Evolutionary conservation across 2,329 filamentous ascomycete genomes (phyloP).

Genomic region (Xylariaceae sp.): DNA sequence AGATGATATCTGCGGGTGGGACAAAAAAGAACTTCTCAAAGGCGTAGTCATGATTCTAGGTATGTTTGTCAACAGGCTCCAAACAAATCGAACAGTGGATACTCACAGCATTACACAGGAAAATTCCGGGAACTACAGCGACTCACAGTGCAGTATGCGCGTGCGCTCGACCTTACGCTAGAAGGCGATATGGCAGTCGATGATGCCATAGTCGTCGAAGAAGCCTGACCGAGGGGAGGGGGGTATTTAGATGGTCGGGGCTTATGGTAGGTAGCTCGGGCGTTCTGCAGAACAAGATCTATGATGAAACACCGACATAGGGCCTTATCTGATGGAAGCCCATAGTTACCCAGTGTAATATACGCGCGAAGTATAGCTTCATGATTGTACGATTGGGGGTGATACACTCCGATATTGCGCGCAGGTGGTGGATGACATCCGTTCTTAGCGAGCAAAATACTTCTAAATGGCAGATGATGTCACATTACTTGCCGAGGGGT

Average conservation of each 20-base stretch:
- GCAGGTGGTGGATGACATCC: constrained; percentile 1
- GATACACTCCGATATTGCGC: background rate
- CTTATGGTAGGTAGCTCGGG: constrained; percentile 10
- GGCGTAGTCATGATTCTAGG: constrained; percentile 90
- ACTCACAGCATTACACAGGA: constrained; percentile 47
- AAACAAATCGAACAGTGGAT: constrained; percentile 2
- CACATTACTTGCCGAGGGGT: background rate
- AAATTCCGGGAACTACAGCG: constrained; percentile 95
- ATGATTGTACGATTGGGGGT: constrained; percentile 9
- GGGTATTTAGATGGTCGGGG: background rate
- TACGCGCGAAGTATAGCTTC: constrained; percentile 9
- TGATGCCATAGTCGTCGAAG: constrained; percentile 33
- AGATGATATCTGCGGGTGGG: constrained; percentile 83
- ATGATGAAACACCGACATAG: background rate
- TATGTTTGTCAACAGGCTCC: constrained; percentile 41
- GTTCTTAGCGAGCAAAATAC: background rate
- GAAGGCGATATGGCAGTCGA: constrained; percentile 40
- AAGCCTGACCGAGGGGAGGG: constrained; percentile 17
- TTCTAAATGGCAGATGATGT: constrained; percentile 1
- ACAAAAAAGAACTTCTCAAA: constrained; percentile 77
- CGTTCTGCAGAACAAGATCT: constrained; percentile 3
- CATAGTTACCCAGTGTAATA: constrained; percentile 16
- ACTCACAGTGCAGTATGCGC: constrained; percentile 90
- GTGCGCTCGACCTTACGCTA: constrained; percentile 61
- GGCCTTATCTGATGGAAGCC: constrained; percentile 2